These are phyloP conservation scores for Eucommia ulmoides DNA, from an alignment of 257 asterid species.

Conservation along the genomic window DNA sequence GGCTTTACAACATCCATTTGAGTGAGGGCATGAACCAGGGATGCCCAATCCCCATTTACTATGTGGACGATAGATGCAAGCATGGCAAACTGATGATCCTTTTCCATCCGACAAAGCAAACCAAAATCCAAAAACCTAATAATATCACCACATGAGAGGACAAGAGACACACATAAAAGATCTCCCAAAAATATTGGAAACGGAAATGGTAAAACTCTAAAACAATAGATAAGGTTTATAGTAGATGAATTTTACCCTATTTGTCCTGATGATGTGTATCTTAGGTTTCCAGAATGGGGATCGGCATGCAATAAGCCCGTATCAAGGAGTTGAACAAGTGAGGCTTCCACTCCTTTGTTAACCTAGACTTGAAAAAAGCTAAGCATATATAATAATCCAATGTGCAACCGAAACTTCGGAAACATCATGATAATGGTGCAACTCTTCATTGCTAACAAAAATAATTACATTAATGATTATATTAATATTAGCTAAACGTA, in stretches of 20 bases:
- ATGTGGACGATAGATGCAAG: constrained; percentile 80
- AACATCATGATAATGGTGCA: too few species aligned
- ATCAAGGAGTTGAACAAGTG: constrained; percentile 86
- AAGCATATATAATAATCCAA: constrained; percentile 9
- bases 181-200: constrained; percentile 5
- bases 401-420: too few species aligned
- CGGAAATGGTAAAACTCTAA: constrained; percentile 7
- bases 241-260: constrained; percentile 90
- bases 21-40: constrained; percentile 69
- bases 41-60: constrained; percentile 89
- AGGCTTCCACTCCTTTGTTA: constrained; percentile 88
- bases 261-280: constrained; percentile 59
- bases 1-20: constrained; percentile 84
- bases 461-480: too few species aligned
- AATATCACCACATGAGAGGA: constrained; percentile 4
- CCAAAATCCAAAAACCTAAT: constrained; percentile 94
- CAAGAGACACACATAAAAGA: constrained; percentile 12
- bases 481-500: too few species aligned
- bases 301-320: constrained; percentile 96
- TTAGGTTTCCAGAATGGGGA: constrained; percentile 95
- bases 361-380: constrained; percentile 36
- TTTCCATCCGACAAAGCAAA: constrained; percentile 91
- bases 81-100: constrained; percentile 91
- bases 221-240: too few species aligned
- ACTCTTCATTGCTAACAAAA: too few species aligned